Base-by-base conservation (phyloP, 495 filamentous ascomycete species). In the Trichoderma asperelloides region DNA sequence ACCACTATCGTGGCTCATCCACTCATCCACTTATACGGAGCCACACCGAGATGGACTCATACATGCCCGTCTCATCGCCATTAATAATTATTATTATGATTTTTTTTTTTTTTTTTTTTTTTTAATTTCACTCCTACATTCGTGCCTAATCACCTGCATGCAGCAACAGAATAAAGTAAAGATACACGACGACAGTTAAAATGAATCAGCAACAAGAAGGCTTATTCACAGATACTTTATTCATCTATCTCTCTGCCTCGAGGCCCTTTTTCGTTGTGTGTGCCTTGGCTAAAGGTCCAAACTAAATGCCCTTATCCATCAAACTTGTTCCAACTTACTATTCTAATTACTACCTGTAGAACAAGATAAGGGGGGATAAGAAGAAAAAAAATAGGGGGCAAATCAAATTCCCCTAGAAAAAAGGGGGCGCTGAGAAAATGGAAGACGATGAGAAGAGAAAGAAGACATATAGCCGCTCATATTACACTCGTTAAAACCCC, bases 381-480 rank as follows among this genome's bases (percentile, higher is more conserved):
- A 39, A 65, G 23, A 43, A 65, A 65, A 43, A 33, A 13, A 39
- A 7, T 37, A 37, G 33, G 33, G 33, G 33, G 33, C 33, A 65
- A 12, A 40, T 16, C 33, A 65, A 12, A 40, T 16, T 13, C 23
- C 30, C 16, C 30, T 33, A 30, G 21, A 21, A 63, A 21, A 65
- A 28, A 23, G 33, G 33, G 33, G 33, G 33, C 33, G 33, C 33
- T 37, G 33, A 37, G 33, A 37, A 37, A 37, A 37, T 37, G 5
- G 33, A 37, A 7, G 33, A 37, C n/a, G n/a, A n/a, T n/a, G 28
- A n/a, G 25, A 63, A 3, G 62, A n/a, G 39, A 40, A 64, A 64
- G 33, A 41, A 27, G 40, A 40, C 62, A 41, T 64, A 15, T 40
- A 45, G 33, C 33, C 62, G 62, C 55, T 60, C 55, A 60, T 60